A percentile compares a stretch with the other conserved stretches of the same genome.
Conservation (phyloP, 495 filamentous ascomycete genomes). For the Aspergillus cavernicola region DNA sequence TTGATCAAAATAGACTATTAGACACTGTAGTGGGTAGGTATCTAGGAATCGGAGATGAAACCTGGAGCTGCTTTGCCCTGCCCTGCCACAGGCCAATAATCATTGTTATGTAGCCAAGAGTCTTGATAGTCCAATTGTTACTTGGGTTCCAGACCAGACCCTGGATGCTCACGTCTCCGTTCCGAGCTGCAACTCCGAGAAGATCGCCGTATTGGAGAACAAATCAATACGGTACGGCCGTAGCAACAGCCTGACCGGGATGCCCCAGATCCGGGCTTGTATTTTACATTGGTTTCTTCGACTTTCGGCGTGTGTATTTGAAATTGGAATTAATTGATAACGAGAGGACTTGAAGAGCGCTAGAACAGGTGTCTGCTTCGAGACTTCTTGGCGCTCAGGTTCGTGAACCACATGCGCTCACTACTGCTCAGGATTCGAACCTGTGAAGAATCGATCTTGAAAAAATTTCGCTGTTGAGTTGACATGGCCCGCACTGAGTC, state of each 20-base stretch:
- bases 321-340: too few species aligned
- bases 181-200: neutral
- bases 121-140: too few species aligned
- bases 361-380: neutral
- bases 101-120: too few species aligned
- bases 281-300: neutral
- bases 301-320: too few species aligned
- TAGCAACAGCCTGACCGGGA: neutral
- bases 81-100: too few species aligned
- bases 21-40: too few species aligned
- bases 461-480: constrained; percentile 4
- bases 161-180: neutral
- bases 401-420: neutral
- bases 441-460: too few species aligned
- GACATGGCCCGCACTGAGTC: neutral
- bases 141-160: too few species aligned
- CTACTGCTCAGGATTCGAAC: neutral
- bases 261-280: neutral
- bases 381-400: constrained; percentile 7
- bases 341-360: too few species aligned
- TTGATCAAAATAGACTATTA: too few species aligned
- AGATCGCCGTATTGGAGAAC: neutral
- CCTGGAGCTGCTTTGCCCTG: too few species aligned
- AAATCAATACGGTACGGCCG: neutral
- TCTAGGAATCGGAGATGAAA: too few species aligned